Percentiles rank a stretch among this genome's conserved stretches.
These are phyloP conservation scores for Suillus subluteus DNA, from an alignment of 768 basidiomycete species.

Conservation along the genomic window DNA sequence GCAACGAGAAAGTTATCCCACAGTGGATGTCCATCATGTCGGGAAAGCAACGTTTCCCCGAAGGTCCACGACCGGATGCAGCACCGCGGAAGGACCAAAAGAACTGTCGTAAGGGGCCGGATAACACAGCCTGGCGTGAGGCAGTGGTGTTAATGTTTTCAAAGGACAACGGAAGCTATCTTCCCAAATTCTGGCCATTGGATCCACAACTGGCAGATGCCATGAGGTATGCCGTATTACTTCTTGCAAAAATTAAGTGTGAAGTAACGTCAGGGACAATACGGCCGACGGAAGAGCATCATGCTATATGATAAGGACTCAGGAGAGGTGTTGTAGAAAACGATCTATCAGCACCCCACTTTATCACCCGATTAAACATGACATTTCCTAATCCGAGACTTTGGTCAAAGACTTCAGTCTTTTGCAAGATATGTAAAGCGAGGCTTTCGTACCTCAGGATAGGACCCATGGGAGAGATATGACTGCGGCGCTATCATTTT, in stretches of 20 bases:
- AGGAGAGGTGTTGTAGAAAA: not conserved
- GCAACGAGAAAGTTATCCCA: not conserved
- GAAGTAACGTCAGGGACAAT: constrained; percentile 6
- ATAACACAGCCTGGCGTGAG: constrained; percentile 3
- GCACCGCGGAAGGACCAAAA: constrained; percentile 6
- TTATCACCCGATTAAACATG: not conserved
- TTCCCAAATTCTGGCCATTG: constrained; percentile 7
- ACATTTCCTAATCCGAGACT: not conserved
- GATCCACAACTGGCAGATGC: constrained; percentile 8
- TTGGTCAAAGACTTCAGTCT: not conserved
- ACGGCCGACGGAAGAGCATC: constrained; percentile 5
- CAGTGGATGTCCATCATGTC: constrained; percentile 5
- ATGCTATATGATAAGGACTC: constrained; percentile 6
- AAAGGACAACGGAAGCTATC: constrained; percentile 9
- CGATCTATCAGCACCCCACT: not conserved
- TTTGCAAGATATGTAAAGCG: not conserved
- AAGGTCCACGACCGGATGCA: not conserved
- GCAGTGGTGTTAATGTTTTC: constrained; percentile 8
- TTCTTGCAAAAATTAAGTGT: constrained; percentile 9
- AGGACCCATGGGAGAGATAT: not conserved
- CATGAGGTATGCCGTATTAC: constrained; percentile 9
- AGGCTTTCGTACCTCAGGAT: not conserved
- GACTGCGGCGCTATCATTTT: too few species aligned
- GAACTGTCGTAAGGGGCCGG: not conserved
- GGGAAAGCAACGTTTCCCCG: constrained; percentile 4